phyloP scores from a whole-genome alignment of 768 basidiomycete genomes.

The Rhodotorula kratochvilovae region DNA sequence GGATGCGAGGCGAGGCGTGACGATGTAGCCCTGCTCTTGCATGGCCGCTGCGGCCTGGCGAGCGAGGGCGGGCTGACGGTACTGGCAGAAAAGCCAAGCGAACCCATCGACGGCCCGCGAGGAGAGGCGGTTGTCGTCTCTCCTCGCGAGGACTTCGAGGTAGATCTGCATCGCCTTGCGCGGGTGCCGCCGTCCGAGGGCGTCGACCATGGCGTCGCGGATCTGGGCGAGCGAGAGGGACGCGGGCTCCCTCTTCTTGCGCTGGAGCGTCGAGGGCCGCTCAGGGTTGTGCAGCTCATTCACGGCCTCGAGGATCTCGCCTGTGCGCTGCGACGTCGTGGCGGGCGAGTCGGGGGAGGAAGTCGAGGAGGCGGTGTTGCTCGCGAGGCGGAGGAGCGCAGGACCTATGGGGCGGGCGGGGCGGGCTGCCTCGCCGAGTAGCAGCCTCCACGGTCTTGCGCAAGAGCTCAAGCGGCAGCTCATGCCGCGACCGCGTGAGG shows the following conservation, averaged over 20 bases:
- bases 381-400: not conserved
- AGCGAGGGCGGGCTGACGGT: slow-evolving; percentile 16
- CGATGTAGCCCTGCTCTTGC: slow-evolving; percentile 5
- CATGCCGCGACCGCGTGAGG: not conserved
- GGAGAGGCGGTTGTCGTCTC: not conserved
- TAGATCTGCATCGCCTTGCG: slow-evolving; percentile 2
- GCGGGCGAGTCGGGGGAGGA: not conserved
- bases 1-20: not conserved
- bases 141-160: not conserved
- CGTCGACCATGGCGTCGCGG: not conserved
- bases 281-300: not conserved
- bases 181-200: not conserved
- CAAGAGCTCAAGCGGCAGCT: not conserved
- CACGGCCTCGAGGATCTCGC: not conserved
- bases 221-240: not conserved
- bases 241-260: not conserved
- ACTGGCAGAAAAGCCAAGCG: slow-evolving; percentile 20
- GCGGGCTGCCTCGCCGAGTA: too few relatives aligned
- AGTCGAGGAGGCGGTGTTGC: not conserved
- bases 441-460: too few relatives aligned
- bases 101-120: not conserved
- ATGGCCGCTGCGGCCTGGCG: slow-evolving; percentile 1
- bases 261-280: not conserved
- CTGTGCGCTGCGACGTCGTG: too few relatives aligned
- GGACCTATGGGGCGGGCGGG: too few relatives aligned